Conservation (phyloP, 1,284 basidiomycete species). For the Termitomyces sp. region DNA sequence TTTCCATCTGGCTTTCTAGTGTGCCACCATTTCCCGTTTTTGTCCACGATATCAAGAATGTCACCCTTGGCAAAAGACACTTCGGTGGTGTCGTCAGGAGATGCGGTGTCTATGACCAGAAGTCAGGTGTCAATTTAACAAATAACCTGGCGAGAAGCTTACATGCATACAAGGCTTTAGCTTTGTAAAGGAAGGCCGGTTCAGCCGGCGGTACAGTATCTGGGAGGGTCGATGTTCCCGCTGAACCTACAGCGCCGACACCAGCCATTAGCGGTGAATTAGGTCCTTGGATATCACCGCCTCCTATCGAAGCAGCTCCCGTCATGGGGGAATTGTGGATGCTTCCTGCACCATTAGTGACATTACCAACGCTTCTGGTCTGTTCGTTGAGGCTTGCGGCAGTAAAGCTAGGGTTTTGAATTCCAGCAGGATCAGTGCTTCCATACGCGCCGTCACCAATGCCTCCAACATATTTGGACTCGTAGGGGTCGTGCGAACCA, state of each 20-base stretch:
- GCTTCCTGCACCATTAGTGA: constrained; percentile 34
- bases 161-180: constrained; percentile 88
- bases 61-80: constrained; percentile 94
- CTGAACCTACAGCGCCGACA: constrained; percentile 45
- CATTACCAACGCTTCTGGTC: constrained; percentile 37
- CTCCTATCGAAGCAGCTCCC: constrained; percentile 40
- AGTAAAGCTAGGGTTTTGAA: constrained; percentile 62
- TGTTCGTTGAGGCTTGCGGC: constrained; percentile 46
- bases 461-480: constrained; percentile 48
- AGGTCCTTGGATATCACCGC: constrained; percentile 42
- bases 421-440: constrained; percentile 33
- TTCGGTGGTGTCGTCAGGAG: constrained; percentile 93
- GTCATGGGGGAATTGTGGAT: constrained; percentile 37
- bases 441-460: constrained; percentile 34
- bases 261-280: constrained; percentile 65
- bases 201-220: constrained; percentile 19
- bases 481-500: constrained; percentile 54
- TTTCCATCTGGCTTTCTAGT: constrained; percentile 81
- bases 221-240: constrained; percentile 15
- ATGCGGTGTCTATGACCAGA: constrained; percentile 73
- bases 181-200: constrained; percentile 61
- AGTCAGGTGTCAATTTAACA: constrained; percentile 16
- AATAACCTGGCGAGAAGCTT: constrained; percentile 27
- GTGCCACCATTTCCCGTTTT: constrained; percentile 95
- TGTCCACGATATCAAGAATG: constrained; percentile 91